Conservation (phyloP, 2,329 filamentous ascomycete genomes). For the Bipolaris oryzae region DNA sequence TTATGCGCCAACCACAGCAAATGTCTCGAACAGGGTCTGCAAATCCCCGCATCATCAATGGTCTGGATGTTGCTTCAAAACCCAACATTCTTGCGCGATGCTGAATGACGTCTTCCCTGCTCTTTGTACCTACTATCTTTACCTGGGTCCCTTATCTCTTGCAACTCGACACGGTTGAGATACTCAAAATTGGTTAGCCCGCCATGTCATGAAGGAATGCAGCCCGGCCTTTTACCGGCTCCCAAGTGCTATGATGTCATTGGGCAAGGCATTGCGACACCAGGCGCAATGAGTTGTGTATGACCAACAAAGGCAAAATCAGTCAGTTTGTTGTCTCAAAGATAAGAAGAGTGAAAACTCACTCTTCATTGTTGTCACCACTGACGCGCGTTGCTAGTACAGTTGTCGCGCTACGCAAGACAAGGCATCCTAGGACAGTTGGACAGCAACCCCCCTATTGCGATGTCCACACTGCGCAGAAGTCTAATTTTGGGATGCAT, state of each 20-base stretch:
- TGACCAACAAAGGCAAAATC: not conserved
- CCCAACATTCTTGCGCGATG: not conserved
- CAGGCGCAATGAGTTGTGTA: not conserved
- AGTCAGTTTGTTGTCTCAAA: too few relatives aligned
- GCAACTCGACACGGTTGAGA: not conserved
- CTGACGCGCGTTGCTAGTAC: not conserved
- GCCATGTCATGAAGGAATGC: not conserved
- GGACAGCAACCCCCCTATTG: not conserved
- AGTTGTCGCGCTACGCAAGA: not conserved
- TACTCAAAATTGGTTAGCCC: conserved; percentile 1
- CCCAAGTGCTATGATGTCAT: not conserved
- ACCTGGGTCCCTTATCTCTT: not conserved
- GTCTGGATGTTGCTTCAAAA: not conserved
- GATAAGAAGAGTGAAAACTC: not conserved
- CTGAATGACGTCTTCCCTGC: not conserved
- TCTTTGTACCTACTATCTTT: not conserved
- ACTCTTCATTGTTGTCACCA: not conserved
- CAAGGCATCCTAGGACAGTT: not conserved
- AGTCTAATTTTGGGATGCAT: not conserved
- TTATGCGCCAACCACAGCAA: not conserved
- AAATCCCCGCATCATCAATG: not conserved
- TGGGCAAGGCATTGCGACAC: not conserved
- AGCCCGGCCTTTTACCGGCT: not conserved
- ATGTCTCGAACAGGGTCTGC: not conserved
- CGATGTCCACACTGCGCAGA: not conserved